Evolutionary conservation across 345 rosid genomes (phyloP), one percentile per base, ranked within the genome.

Genomic region (Rubroshorea leprosula): DNA sequence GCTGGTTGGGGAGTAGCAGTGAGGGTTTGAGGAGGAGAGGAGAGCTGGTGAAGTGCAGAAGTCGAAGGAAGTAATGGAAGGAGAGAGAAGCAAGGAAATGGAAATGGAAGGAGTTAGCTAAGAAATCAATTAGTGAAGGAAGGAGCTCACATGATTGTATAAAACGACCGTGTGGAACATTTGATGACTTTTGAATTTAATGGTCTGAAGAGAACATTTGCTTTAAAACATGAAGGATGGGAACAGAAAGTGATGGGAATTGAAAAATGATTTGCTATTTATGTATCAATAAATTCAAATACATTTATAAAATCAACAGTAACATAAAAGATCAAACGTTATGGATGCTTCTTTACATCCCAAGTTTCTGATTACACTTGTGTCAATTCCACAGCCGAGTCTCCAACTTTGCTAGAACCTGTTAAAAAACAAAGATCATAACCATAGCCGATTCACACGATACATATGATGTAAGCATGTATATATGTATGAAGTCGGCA

Each of bases 1-100:
- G 64, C 77, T 84, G 5, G 77, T 74, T n/a, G n/a, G n/a, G n/a
- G n/a, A n/a, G n/a, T n/a, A n/a, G n/a, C n/a, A n/a, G n/a, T n/a
- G n/a, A n/a, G n/a, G n/a, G n/a, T n/a, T n/a, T n/a, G n/a, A n/a
- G n/a, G 70, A 79, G 74, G 62, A 79, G 68, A 15, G 64, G 57
- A 46, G 89, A 84, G 57, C 23, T 83, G 17, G 24, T 66, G 18
- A 77, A 61, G 71, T 83, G 89, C 50, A n/a, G n/a, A n/a, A n/a
- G n/a, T 70, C 84, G 72, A 82, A 70, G 54, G 75, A 73, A 65
- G 85, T 79, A n/a, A 78, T 80, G 83, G 77, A 74, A 55, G 91
- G 89, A 38, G 70, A 80, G 43, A 61, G 57, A 57, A 70, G 86
- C 64, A 12, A 57, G 48, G 71, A 62, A 72, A 76, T 83, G 55